Conservation (phyloP, 1,284 basidiomycete genomes). For the Austroboletus novae-zelandiae region DNA sequence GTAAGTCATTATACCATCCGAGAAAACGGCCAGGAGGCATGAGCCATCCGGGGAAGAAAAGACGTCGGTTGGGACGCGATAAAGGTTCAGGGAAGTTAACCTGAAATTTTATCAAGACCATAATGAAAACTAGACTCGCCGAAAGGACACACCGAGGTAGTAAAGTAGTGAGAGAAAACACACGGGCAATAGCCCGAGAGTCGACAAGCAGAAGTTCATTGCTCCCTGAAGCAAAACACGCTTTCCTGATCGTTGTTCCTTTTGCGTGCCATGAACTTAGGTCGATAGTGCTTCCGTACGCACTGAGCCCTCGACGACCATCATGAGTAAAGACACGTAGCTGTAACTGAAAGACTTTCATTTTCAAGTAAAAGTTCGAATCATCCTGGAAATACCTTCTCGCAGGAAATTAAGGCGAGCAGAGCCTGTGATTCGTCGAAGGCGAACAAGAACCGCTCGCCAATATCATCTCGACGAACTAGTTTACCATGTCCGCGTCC, state of each 20-base stretch:
- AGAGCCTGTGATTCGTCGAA: slow-evolving; percentile 50
- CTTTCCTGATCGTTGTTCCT: slow-evolving; percentile 28
- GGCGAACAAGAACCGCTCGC: slow-evolving; percentile 40
- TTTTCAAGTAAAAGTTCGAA: background rate
- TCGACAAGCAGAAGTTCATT: slow-evolving; percentile 54
- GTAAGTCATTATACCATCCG: slow-evolving; percentile 41
- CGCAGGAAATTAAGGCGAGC: slow-evolving; percentile 41
- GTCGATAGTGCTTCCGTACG: slow-evolving; percentile 39
- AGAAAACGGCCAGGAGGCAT: slow-evolving; percentile 35
- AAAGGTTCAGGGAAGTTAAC: slow-evolving; percentile 45
- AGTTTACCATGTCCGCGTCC: slow-evolving; percentile 27
- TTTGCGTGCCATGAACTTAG: slow-evolving; percentile 44
- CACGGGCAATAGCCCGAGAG: slow-evolving; percentile 36
- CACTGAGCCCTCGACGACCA: slow-evolving; percentile 35
- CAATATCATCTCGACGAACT: slow-evolving; percentile 45
- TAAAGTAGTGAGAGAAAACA: slow-evolving; percentile 50
- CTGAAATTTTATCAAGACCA: slow-evolving; percentile 26
- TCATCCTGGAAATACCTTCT: slow-evolving; percentile 22
- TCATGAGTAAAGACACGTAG: slow-evolving; percentile 48
- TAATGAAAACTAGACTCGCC: background rate
- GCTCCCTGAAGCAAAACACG: slow-evolving; percentile 38
- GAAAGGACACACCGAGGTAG: slow-evolving; percentile 44
- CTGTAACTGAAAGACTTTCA: slow-evolving; percentile 24
- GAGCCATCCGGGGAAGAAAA: slow-evolving; percentile 13
- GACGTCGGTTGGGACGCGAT: background rate